Evolutionary conservation across 2,329 filamentous ascomycete genomes (phyloP).

Genomic region (Fusarium succisae): DNA sequence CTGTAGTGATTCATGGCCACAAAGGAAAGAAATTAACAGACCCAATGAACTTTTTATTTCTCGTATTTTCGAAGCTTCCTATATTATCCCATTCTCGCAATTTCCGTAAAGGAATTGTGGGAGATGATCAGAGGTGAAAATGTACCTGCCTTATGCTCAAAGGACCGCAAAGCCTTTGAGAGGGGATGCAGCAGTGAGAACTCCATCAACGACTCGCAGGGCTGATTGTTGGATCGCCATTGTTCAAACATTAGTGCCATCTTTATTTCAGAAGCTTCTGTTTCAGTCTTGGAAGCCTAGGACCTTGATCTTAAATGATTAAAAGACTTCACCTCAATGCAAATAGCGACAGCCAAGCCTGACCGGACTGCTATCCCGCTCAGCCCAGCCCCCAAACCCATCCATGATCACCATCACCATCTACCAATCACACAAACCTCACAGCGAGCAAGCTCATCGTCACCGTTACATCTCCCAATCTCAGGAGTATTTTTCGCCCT

Average conservation of each 20-base stretch:
- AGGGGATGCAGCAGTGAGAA: too few relatives aligned
- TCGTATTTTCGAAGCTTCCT: too few relatives aligned
- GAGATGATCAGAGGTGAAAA: too few relatives aligned
- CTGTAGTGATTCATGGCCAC: too few relatives aligned
- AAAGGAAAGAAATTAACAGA: too few relatives aligned
- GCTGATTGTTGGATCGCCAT: not conserved
- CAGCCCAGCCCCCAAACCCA: not conserved
- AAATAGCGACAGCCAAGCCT: too few relatives aligned
- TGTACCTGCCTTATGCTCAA: too few relatives aligned
- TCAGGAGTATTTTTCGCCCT: not conserved
- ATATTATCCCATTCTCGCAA: too few relatives aligned
- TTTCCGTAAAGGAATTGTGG: too few relatives aligned
- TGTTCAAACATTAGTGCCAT: not conserved
- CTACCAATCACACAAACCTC: not conserved
- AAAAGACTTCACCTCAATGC: not conserved
- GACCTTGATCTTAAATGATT: too few relatives aligned
- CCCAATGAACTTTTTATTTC: too few relatives aligned
- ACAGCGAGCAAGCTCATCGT: not conserved
- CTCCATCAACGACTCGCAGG: not conserved
- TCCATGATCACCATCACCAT: not conserved
- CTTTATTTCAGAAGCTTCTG: not conserved
- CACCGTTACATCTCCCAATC: not conserved
- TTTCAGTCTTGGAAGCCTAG: not conserved
- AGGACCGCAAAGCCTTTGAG: too few relatives aligned
- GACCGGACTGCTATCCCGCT: not conserved